Conservation (phyloP, 495 filamentous ascomycete genomes). For the Talaromyces thailandensis region DNA sequence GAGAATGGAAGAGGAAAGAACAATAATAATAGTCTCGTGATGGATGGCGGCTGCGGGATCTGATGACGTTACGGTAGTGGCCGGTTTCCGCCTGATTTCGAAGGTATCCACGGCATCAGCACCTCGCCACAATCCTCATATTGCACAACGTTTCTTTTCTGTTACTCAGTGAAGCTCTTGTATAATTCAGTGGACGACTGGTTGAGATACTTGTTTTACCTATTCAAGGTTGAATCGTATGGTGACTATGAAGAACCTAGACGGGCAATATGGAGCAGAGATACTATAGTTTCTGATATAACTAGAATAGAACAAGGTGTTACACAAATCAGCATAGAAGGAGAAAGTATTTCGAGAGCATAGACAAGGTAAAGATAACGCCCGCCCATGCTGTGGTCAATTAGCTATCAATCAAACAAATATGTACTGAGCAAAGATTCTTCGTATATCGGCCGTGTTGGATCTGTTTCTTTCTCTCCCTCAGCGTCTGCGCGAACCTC, state of each 20-base stretch:
- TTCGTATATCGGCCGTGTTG: background rate
- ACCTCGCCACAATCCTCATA: background rate
- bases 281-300: background rate
- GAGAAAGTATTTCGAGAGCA: background rate
- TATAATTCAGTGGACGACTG: background rate
- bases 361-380: slow-evolving; percentile 1
- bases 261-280: background rate
- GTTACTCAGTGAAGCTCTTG: background rate
- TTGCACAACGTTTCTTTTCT: background rate
- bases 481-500: slow-evolving; percentile 52
- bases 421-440: slow-evolving; percentile 2
- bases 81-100: background rate
- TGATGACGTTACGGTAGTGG: slow-evolving; percentile 6
- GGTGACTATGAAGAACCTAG: background rate
- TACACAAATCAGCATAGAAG: background rate
- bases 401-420: slow-evolving; percentile 1
- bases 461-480: slow-evolving; percentile 4
- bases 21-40: background rate
- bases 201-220: background rate
- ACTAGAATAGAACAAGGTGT: background rate
- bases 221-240: background rate
- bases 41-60: background rate
- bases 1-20: slow-evolving; percentile 2
- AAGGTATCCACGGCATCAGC: background rate
- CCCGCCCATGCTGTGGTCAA: slow-evolving; percentile 9